phyloP scores from a whole-genome alignment of 768 basidiomycete genomes.

The Chalciporus piperatus region DNA sequence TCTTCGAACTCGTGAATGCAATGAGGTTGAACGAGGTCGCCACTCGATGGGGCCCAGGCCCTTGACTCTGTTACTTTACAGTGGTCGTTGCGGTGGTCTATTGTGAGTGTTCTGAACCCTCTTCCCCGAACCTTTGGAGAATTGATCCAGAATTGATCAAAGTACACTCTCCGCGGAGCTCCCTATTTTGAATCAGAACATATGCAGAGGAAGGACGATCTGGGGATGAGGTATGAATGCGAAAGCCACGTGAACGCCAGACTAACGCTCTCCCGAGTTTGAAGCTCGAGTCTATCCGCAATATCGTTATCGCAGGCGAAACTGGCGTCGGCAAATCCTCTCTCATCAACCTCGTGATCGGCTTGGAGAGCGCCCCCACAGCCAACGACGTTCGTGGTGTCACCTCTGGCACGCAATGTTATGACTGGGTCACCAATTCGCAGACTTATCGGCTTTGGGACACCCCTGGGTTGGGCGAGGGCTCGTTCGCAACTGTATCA shows the following conservation, averaged over 20 bases:
- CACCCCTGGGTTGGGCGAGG: constrained; percentile 32
- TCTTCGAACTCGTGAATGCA: constrained; percentile 16
- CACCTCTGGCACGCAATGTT: constrained; percentile 18
- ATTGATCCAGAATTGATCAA: background rate
- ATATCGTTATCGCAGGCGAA: constrained; percentile 29
- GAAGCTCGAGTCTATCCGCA: constrained; percentile 19
- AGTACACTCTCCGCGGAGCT: background rate
- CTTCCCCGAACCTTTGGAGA: background rate
- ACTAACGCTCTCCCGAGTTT: constrained; percentile 9
- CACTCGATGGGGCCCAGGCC: background rate
- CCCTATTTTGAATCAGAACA: background rate
- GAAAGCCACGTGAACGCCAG: background rate
- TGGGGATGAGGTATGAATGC: constrained; percentile 3
- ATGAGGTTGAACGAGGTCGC: constrained; percentile 17
- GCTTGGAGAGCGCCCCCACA: constrained; percentile 17
- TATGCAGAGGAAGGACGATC: constrained; percentile 4
- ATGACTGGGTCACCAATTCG: constrained; percentile 12
- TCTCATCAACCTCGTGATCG: constrained; percentile 29
- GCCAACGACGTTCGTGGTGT: constrained; percentile 24
- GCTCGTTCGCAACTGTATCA: constrained; percentile 20
- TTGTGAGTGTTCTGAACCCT: constrained; percentile 5
- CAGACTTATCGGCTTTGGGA: constrained; percentile 30
- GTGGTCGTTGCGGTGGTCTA: background rate
- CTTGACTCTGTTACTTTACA: constrained; percentile 7
- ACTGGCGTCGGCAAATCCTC: constrained; percentile 33